Evolutionary conservation across 2,329 filamentous ascomycete species (phyloP).

Genomic region (Diaporthe citri): DNA sequence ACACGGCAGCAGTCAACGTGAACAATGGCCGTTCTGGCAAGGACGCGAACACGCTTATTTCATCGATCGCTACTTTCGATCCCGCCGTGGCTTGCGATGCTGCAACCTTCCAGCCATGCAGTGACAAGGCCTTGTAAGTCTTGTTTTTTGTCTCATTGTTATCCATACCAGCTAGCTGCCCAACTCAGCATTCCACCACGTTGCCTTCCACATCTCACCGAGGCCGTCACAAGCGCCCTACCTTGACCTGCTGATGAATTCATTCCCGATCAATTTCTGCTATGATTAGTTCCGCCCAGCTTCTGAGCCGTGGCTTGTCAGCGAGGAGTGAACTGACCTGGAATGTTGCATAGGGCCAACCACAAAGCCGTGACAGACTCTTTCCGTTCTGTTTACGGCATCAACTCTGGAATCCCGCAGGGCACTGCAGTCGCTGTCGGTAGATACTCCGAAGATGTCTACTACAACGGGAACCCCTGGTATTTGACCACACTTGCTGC

Average conservation of each 20-base stretch:
- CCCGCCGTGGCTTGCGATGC: constrained; percentile 74
- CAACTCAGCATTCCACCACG: neutral
- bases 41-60: constrained; percentile 78
- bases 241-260: neutral
- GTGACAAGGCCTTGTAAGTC: constrained; percentile 67
- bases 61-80: constrained; percentile 78
- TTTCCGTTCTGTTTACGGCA: constrained; percentile 76
- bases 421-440: constrained; percentile 74
- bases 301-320: neutral
- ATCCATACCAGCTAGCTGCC: no score
- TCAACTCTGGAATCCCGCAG: constrained; percentile 75
- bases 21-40: constrained; percentile 74
- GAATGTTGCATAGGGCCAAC: constrained; percentile 61
- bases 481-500: constrained; percentile 82
- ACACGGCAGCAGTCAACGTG: constrained; percentile 59
- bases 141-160: neutral
- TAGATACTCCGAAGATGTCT: constrained; percentile 79
- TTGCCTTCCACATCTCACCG: neutral
- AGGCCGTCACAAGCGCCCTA: neutral
- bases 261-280: neutral
- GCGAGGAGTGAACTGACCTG: neutral
- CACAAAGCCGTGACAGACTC: constrained; percentile 82
- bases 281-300: neutral
- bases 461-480: constrained; percentile 86
- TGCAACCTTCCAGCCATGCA: constrained; percentile 83